Base-by-base conservation (phyloP, 176 grass and related monocot genomes). In the Phyllostachys edulis region DNA sequence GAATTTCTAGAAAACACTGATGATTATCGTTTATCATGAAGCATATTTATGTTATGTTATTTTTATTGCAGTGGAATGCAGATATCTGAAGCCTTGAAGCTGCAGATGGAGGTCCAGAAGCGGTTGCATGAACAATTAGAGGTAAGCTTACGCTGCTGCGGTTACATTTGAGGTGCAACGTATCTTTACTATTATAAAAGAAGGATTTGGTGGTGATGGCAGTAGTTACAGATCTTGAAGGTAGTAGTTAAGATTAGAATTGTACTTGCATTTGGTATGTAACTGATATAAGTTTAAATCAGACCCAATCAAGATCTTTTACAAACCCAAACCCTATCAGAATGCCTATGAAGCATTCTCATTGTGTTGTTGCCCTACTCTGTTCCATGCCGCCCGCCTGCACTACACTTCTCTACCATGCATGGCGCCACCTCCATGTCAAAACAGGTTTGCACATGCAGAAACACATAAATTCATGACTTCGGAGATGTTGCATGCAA, bases 81-180 rank as follows among this genome's bases (percentile, higher is more conserved):
- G 40, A 82, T 82, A 72, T 82, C 80, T 62, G 80, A 87, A 69
- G 87, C 90, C 55, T 56, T 94, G 40, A 77, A 82, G 80, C 26
- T 82, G 38, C 80, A 82, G 24, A 82, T 72, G 80, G 80, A 82
- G 40, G 80, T 82, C 67, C 80, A 82, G 40, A 82, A 72, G 54
- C 80, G 80, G 39, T 32, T 82, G 55, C 80, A 82, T 47, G 68
- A 94, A 92, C 79, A 81, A 59, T 81, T 81, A 81, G 79, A 82
- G 54, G 80, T 78, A 60, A 34, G 13, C 7, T 46, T 14, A n/a
- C 64, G 34, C 63, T 76, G 68, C 66, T 90, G 59, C 82, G 84
- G 64, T 47, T 73, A 40, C n/a, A 49, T 66, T 69, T 55, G 34
- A 63, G 42, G 72, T 9, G 38, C 36, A 67, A 5, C 21, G 34